Base-by-base conservation (phyloP, 108 stramenopile species). In the Phaeodactylum tricornutum region DNA sequence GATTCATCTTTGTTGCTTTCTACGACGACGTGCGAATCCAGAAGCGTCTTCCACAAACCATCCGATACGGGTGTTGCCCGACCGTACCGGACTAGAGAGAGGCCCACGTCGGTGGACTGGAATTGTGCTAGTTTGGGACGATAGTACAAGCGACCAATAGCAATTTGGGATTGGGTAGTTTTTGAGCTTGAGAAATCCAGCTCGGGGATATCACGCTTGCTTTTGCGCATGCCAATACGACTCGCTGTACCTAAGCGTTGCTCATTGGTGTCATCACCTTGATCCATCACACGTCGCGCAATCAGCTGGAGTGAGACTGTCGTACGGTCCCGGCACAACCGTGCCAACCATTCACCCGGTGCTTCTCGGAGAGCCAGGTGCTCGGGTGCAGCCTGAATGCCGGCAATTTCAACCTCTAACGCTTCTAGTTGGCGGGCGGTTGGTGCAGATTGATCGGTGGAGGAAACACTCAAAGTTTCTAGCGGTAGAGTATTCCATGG, bases 101-200 rank as follows among this genome's bases (percentile, higher is more conserved):
- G 57, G 2, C 60, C 62, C 23, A 72, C 12, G 50, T 76, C 53
- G 8, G 57, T 64, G 19, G 61, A 36, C 0, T 53, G 33, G 0
- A 70, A 21, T 42, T 75, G 59, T 8, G 57, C 44, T 34, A 29
- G 16, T 1, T 11, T 21, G 3, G 72, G 62, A 32, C 77, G 57
- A 49, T 74, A 83, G 1, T 43, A 26, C 50, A 89, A 29, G 34
- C 72, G 63, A 43, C 74, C 62, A 21, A 88, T 57, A 4, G 81
- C 86, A 9, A 65, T 61, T 34, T 74, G 46, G 25, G 39, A n/a
- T 8, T 34, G 4, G 39, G 39, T 41, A 41, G 5, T 41, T n/a
- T 41, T 14, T 20, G 39, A 20, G 16, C 21, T 6, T 41, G 39
- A 41, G 39, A 41, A 12, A 34, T n/a, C n/a, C n/a, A n/a, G n/a